Evolutionary conservation across 768 basidiomycete genomes (phyloP), one percentile per base, ranked within the genome.

Genomic region (Hirschioporus abietinus): DNA sequence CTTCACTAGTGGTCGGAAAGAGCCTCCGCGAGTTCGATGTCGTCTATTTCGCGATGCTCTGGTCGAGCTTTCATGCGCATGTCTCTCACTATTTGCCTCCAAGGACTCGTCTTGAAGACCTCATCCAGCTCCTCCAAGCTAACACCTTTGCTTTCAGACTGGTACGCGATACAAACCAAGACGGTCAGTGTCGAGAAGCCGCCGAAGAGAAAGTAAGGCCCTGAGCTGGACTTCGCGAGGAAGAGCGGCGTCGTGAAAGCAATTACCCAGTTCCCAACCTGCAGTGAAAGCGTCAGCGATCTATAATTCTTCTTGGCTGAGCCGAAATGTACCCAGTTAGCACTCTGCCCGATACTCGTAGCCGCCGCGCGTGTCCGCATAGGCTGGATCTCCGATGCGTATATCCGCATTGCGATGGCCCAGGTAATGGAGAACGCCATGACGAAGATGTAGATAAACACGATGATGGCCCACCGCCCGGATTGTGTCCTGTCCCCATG

Each of bases 151-250:
- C 81, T 82, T 68, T 84, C 83, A 20, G 82, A 81, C 68, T 77
- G 76, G 65, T 76, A 79, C 1, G 78, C 72, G 24, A 76, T 63
- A 66, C 80, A 83, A 20, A 80, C 75, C 25, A 79, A 7, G 17
- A 77, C 77, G 26, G 77, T 76, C 58, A 82, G 66, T 58, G 77
- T 74, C 20, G 77, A 71, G 60, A 75, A 78, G n/a, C 69, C 69
- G 27, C 80, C 78, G 64, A 82, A 84, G 60, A 83, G 70, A 72
- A 84, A 84, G 69, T 83, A 83, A 0, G 81, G 80, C 1, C 81
- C 82, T 1, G 78, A 83, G 7, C 78, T 75, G 7, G 80, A 82
- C 60, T 75, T 71, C 2, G 75, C 72, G 62, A 84, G 78, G 75
- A 84, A 84, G 35, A 82, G 71, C 20, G 83, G 81, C 17, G 82